Evolutionary conservation across 345 rosid species (phyloP).

Genomic region (Aquilaria yunnanensis): DNA sequence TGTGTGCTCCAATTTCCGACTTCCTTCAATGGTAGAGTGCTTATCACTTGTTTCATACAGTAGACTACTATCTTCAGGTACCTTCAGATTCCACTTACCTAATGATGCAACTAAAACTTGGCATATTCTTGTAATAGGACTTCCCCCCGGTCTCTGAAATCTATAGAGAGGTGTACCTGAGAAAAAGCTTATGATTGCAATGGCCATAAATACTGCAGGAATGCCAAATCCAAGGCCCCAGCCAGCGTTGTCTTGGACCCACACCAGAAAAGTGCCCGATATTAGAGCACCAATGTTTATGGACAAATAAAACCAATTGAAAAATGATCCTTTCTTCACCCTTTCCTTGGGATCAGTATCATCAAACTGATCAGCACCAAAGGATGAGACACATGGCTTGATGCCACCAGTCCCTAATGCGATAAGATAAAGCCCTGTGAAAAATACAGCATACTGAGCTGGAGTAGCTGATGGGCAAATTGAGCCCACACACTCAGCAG

Average conservation of each 20-base stretch:
- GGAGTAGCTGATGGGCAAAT: slow-evolving; percentile 58
- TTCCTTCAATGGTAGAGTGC: slow-evolving; percentile 57
- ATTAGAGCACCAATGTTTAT: slow-evolving; percentile 77
- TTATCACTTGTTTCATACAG: slow-evolving; percentile 68
- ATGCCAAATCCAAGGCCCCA: slow-evolving; percentile 90
- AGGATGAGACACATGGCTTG: slow-evolving; percentile 85
- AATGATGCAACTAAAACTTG: slow-evolving; percentile 79
- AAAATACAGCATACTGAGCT: slow-evolving; percentile 59
- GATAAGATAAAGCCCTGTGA: slow-evolving; percentile 69
- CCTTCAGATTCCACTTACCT: slow-evolving; percentile 39
- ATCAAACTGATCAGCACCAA: slow-evolving; percentile 90
- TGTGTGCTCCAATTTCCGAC: slow-evolving; percentile 64
- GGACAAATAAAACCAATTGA: slow-evolving; percentile 87
- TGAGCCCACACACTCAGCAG: slow-evolving; percentile 43
- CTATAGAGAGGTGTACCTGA: slow-evolving; percentile 74
- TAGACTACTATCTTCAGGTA: slow-evolving; percentile 47
- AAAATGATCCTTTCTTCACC: slow-evolving; percentile 69
- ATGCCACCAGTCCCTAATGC: slow-evolving; percentile 88
- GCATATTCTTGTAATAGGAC: slow-evolving; percentile 71
- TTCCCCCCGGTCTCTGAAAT: slow-evolving; percentile 80
- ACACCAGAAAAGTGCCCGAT: slow-evolving; percentile 68
- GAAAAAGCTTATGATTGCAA: slow-evolving; percentile 70
- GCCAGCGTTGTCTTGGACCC: slow-evolving; percentile 78
- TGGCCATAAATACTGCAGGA: slow-evolving; percentile 78
- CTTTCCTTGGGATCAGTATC: slow-evolving; percentile 65